These are phyloP conservation scores for Didymosphaeria variabile DNA, from an alignment of 2,329 filamentous ascomycete genomes.

Conservation along the genomic window DNA sequence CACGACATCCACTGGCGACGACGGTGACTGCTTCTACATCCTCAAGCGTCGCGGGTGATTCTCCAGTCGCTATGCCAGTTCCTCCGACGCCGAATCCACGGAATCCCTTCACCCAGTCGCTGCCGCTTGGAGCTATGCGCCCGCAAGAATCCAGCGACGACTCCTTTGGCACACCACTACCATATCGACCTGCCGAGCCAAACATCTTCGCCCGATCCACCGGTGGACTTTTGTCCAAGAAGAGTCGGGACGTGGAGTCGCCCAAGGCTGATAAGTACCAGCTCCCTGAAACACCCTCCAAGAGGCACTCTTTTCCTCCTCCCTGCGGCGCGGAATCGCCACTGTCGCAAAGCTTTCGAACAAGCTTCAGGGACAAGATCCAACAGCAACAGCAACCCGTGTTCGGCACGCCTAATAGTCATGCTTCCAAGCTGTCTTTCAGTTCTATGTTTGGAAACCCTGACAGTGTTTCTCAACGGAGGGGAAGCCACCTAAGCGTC, in stretches of 20 bases:
- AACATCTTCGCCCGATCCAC: slow-evolving; percentile 82
- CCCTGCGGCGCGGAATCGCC: slow-evolving; percentile 62
- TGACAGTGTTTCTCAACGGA: slow-evolving; percentile 61
- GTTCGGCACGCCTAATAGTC: slow-evolving; percentile 78
- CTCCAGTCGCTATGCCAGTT: slow-evolving; percentile 53
- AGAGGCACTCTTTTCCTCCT: slow-evolving; percentile 81
- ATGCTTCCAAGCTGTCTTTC: slow-evolving; percentile 72
- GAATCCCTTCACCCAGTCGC: slow-evolving; percentile 73
- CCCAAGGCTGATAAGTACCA: slow-evolving; percentile 64
- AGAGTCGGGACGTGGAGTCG: slow-evolving; percentile 80
- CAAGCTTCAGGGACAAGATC: slow-evolving; percentile 10
- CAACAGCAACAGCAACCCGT: slow-evolving; percentile 59
- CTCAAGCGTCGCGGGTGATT: slow-evolving; percentile 75
- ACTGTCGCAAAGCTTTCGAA: slow-evolving; percentile 5
- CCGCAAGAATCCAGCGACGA: slow-evolving; percentile 59
- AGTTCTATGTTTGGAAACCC: slow-evolving; percentile 69
- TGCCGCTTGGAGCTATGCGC: slow-evolving; percentile 72
- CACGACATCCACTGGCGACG: slow-evolving; percentile 82
- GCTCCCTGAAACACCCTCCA: slow-evolving; percentile 96
- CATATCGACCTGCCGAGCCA: slow-evolving; percentile 79
- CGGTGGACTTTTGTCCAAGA: slow-evolving; percentile 80
- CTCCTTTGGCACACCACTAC: slow-evolving; percentile 76
- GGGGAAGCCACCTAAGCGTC: slow-evolving; percentile 79
- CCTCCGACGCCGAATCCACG: slow-evolving; percentile 34
- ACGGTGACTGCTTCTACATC: slow-evolving; percentile 86